Evolutionary conservation across 257 asterid genomes (phyloP).

Genomic region (Nicotiana tomentosiformis): DNA sequence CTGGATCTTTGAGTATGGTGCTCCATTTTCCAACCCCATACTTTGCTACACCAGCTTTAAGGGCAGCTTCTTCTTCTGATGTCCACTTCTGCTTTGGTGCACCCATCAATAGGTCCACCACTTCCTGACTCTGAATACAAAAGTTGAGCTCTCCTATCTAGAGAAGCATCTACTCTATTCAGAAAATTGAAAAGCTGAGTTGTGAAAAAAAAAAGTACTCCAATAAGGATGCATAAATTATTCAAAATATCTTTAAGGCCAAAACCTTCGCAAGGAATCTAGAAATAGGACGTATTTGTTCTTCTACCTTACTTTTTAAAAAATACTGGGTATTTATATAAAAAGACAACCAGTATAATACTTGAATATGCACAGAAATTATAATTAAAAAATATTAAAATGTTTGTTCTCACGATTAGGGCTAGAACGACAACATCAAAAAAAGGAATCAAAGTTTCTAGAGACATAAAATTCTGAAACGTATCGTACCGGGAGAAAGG

Average conservation of each 20-base stretch:
- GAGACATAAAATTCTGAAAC: not conserved
- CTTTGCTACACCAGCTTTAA: conserved; percentile 84
- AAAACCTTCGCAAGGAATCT: not conserved
- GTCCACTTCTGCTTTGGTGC: conserved; percentile 99
- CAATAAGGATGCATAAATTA: not conserved
- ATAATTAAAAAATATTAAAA: not conserved
- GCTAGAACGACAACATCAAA: not conserved
- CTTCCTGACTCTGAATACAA: not conserved
- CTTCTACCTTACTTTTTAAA: not conserved
- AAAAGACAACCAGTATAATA: not conserved
- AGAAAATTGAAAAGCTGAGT: not conserved
- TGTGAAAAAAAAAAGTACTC: not conserved
- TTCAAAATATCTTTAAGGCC: not conserved
- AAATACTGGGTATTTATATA: not conserved
- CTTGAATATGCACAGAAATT: not conserved
- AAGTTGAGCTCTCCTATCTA: conserved; percentile 8
- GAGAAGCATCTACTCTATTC: not conserved
- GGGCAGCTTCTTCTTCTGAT: conserved; percentile 96
- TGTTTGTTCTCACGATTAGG: not conserved
- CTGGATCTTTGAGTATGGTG: conserved; percentile 89
- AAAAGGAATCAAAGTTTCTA: not conserved
- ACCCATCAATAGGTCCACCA: conserved; percentile 53
- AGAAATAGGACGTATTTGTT: not conserved
- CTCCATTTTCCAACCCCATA: conserved; percentile 98
- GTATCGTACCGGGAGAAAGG: not conserved